A percentile compares a stretch with the other conserved stretches of the same genome.
Evolutionary conservation across 2,329 filamentous ascomycete species (phyloP).

Genomic region (Intubia oerlemansii): DNA sequence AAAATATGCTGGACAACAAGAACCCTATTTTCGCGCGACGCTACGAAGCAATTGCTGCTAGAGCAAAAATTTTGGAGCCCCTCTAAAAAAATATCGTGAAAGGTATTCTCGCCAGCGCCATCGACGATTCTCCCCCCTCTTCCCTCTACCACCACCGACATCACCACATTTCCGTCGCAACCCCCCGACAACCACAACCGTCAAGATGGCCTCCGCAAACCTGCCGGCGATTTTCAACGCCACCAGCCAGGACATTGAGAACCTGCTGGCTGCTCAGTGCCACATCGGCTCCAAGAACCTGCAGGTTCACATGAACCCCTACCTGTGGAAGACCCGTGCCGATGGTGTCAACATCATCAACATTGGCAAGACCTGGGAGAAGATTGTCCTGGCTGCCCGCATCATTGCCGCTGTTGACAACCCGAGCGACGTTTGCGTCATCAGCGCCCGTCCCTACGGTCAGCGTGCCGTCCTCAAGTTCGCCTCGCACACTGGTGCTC

Average conservation of each 20-base stretch:
- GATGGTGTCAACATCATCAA: slow-evolving; percentile 98
- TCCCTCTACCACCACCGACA: too few species aligned
- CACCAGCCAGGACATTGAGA: slow-evolving; percentile 96
- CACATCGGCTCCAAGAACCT: slow-evolving; percentile 98
- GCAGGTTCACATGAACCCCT: slow-evolving; percentile 80
- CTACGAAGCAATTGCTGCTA: too few species aligned
- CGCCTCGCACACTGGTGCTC: slow-evolving; percentile 91
- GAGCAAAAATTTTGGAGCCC: too few species aligned
- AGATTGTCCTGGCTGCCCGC: slow-evolving; percentile 95
- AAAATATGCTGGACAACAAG: too few species aligned
- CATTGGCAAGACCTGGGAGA: slow-evolving; percentile 99
- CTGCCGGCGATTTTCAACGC: slow-evolving; percentile 92
- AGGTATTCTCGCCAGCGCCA: too few species aligned
- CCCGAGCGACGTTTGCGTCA: slow-evolving; percentile 97
- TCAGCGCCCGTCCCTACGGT: slow-evolving; percentile 97
- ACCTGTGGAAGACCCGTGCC: slow-evolving; percentile 98
- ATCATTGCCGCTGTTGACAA: slow-evolving; percentile 99
- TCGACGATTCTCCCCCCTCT: too few species aligned
- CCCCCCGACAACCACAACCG: slow-evolving; percentile 12
- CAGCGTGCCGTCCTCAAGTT: slow-evolving; percentile 99
- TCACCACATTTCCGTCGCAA: too few species aligned
- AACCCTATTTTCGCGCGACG: slow-evolving; percentile 4
- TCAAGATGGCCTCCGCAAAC: slow-evolving; percentile 89
- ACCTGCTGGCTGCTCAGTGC: slow-evolving; percentile 89
- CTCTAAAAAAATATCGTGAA: too few species aligned